Percentiles rank a stretch among this genome's conserved stretches.
These are phyloP conservation scores for Lojkania enalia DNA, from an alignment of 2,329 filamentous ascomycete genomes.

Conservation along the genomic window DNA sequence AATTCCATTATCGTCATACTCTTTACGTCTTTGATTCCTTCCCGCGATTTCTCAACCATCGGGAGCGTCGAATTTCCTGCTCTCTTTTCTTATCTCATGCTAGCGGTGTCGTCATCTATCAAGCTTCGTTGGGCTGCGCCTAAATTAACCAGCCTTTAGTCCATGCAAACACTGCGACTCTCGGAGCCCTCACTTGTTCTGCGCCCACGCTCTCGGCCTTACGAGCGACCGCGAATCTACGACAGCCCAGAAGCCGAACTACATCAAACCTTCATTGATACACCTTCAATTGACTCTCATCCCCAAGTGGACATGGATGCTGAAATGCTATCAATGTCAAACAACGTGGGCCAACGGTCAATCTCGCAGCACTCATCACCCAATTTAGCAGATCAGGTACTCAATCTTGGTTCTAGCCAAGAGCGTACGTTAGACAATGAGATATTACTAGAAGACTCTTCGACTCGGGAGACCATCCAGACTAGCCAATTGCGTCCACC, in stretches of 20 bases:
- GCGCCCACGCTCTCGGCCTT: slow-evolving; percentile 7
- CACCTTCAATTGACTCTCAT: background rate
- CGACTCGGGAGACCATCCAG: background rate
- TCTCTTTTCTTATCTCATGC: background rate
- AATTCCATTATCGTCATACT: background rate
- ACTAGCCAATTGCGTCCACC: background rate
- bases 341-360: background rate
- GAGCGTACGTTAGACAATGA: background rate
- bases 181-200: background rate
- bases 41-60: background rate
- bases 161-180: background rate
- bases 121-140: background rate
- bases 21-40: background rate
- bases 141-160: slow-evolving; percentile 12
- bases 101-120: background rate
- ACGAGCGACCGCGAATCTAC: slow-evolving; percentile 6
- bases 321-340: background rate
- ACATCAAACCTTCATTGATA: background rate
- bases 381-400: background rate
- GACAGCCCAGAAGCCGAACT: background rate
- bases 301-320: background rate
- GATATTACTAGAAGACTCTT: background rate
- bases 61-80: background rate
- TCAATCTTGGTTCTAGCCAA: background rate
- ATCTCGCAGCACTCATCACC: background rate